Conservation (phyloP, 345 rosid genomes). For the Salix viminalis region DNA sequence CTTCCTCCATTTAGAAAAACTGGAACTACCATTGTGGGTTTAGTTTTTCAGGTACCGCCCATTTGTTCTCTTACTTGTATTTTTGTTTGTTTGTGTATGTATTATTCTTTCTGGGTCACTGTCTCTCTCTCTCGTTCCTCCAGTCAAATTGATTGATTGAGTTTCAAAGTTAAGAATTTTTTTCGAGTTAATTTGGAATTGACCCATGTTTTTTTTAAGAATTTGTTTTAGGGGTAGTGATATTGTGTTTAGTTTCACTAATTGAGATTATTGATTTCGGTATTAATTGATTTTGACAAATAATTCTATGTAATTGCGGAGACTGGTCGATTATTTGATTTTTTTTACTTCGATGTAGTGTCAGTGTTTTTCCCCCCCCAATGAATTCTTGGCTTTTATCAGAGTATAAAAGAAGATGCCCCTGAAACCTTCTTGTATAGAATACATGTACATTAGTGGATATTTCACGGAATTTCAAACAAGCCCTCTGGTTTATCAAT, state of each 20-base stretch:
- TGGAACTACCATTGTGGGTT: constrained; percentile 92
- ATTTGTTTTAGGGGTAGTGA: neutral
- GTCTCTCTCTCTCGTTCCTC: neutral
- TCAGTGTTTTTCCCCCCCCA: too few relatives aligned
- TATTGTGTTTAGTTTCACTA: neutral
- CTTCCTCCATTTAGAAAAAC: constrained; percentile 75
- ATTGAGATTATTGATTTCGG: neutral
- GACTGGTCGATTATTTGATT: too few relatives aligned
- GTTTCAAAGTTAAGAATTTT: neutral
- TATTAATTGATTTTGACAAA: neutral
- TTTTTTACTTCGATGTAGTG: too few relatives aligned
- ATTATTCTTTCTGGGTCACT: neutral
- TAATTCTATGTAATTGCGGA: neutral
- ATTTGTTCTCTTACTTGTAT: too few relatives aligned
- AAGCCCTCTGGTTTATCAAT: neutral
- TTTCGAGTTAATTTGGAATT: neutral
- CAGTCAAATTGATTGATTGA: neutral
- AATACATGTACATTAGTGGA: neutral
- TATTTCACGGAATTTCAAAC: neutral
- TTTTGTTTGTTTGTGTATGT: neutral
- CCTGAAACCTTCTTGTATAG: neutral
- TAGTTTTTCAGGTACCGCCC: constrained; percentile 57
- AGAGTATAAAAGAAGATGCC: neutral
- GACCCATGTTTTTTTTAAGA: neutral
- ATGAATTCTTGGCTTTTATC: too few relatives aligned